Evolutionary conservation across 1,284 basidiomycete genomes (phyloP), one percentile per base, ranked within the genome.

Genomic region (Cryptococcus sp.): DNA sequence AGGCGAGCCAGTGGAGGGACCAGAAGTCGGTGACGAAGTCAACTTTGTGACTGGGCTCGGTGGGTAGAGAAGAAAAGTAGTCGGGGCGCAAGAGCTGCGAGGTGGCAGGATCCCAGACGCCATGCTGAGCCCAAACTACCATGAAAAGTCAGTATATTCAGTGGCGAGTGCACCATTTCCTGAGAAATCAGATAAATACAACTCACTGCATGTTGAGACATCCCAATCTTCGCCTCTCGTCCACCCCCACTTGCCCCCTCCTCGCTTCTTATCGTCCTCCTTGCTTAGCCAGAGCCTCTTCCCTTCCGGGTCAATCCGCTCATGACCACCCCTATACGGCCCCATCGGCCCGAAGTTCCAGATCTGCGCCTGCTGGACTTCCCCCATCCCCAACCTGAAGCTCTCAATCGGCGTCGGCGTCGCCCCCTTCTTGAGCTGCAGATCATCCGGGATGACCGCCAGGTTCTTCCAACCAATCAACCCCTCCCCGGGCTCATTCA

Each of bases 401-500:
- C 86, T 87, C 72, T 98, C 89, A 2, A 88, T 84, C 0, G 91
- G 88, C 0, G 89, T 91, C 0, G 95, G 93, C 53, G 86, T 82
- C 0, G 91, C 86, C 0, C 94, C 95, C 70, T 91, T 93, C 69
- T 88, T 88, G 45, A 93, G 79, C 9, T 84, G 84, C 69, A 91
- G 88, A 46, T 82, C 78, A 12, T 78, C 78, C 0, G 89, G 87
- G 21, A 85, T 83, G 5, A 70, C 64, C 53, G 82, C 83, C n/a
- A 98, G 79, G 72, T 94, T 84, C 1, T 81, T 77, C 72, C 87
- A 86, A 1, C 89, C 89, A 47, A 89, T 83, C 56, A 94, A 80
- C 0, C 94, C 95, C 62, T 93, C 90, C 46, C 86, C 87, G 0
- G 95, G 94, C 76, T 98, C 95, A 73, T 98, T 98, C 77, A 98